These are phyloP conservation scores for Jaapia argillacea DNA, from an alignment of 768 basidiomycete genomes.

Conservation along the genomic window DNA sequence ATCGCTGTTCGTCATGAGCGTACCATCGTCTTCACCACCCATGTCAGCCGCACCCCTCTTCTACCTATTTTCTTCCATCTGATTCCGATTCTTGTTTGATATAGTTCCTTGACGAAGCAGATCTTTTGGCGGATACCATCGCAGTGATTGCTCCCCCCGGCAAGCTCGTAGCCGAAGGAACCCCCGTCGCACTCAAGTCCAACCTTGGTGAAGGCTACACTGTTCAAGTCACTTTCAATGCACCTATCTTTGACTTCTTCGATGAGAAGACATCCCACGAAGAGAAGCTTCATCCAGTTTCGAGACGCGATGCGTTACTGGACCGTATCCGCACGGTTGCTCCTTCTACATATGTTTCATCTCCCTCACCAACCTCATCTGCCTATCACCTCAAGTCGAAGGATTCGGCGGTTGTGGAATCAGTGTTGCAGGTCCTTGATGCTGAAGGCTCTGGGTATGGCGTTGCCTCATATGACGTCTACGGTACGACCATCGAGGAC, in stretches of 20 bases:
- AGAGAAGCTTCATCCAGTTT: not conserved
- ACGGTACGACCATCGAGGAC: constrained; percentile 72
- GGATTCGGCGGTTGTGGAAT: constrained; percentile 42
- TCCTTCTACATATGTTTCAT: constrained; percentile 32
- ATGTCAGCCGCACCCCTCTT: constrained; percentile 41
- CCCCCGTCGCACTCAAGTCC: constrained; percentile 67
- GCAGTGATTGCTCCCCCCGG: constrained; percentile 70
- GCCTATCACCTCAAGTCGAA: constrained; percentile 53
- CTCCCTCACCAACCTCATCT: constrained; percentile 31
- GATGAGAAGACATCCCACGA: constrained; percentile 16
- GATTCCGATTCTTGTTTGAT: not conserved
- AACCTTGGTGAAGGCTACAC: constrained; percentile 66
- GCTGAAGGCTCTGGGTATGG: constrained; percentile 23
- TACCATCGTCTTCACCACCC: constrained; percentile 71
- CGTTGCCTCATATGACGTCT: constrained; percentile 50
- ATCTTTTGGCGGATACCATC: constrained; percentile 67
- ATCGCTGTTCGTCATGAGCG: constrained; percentile 56
- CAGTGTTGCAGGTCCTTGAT: constrained; percentile 47
- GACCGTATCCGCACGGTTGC: constrained; percentile 32
- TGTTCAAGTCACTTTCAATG: constrained; percentile 40
- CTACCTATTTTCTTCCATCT: not conserved
- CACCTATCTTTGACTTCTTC: constrained; percentile 19
- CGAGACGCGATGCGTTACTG: constrained; percentile 21
- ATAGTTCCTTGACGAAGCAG: constrained; percentile 72
- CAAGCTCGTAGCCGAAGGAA: constrained; percentile 60